These are phyloP conservation scores for Stentor roeselii DNA, from an alignment of 73 alveolate genomes.

Conservation along the genomic window DNA sequence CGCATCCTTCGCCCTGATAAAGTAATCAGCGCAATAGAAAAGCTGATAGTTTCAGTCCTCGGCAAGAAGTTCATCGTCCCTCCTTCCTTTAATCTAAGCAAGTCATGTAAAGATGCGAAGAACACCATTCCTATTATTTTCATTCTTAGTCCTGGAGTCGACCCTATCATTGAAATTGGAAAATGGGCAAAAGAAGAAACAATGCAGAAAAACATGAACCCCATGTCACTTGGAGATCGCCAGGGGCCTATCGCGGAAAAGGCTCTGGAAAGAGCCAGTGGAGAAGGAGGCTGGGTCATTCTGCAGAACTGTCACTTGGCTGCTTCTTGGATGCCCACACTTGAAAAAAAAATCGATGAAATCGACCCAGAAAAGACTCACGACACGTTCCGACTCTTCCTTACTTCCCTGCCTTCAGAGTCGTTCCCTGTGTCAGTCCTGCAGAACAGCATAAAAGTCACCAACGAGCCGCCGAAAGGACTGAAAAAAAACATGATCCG, in stretches of 20 bases:
- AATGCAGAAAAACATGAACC: slow-evolving; percentile 82
- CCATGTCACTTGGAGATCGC: slow-evolving; percentile 92
- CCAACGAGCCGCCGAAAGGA: slow-evolving; percentile 99
- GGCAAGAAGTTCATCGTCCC: slow-evolving; percentile 95
- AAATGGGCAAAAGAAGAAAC: slow-evolving; percentile 73
- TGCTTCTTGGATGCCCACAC: slow-evolving; percentile 96
- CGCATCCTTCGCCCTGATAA: slow-evolving; percentile 51
- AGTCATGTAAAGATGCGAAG: slow-evolving; percentile 91
- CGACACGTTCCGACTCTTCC: slow-evolving; percentile 99
- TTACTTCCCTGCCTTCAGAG: slow-evolving; percentile 97
- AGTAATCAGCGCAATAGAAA: slow-evolving; percentile 31
- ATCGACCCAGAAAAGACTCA: slow-evolving; percentile 92
- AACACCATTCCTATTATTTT: slow-evolving; percentile 95
- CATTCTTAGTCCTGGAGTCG: slow-evolving; percentile 99
- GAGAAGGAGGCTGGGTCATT: slow-evolving; percentile 98
- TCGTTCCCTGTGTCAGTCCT: slow-evolving; percentile 99
- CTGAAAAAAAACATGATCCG: slow-evolving; percentile 92
- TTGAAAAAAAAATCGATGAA: slow-evolving; percentile 96
- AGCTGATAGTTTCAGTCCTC: slow-evolving; percentile 76
- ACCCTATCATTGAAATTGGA: slow-evolving; percentile 91
- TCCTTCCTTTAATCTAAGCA: slow-evolving; percentile 98
- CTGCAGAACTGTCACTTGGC: slow-evolving; percentile 99
- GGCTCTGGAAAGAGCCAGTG: slow-evolving; percentile 89
- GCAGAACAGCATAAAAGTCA: slow-evolving; percentile 98
- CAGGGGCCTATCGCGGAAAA: slow-evolving; percentile 97